phyloP scores from a whole-genome alignment of 768 basidiomycete genomes.

The Exidia glandulosa region DNA sequence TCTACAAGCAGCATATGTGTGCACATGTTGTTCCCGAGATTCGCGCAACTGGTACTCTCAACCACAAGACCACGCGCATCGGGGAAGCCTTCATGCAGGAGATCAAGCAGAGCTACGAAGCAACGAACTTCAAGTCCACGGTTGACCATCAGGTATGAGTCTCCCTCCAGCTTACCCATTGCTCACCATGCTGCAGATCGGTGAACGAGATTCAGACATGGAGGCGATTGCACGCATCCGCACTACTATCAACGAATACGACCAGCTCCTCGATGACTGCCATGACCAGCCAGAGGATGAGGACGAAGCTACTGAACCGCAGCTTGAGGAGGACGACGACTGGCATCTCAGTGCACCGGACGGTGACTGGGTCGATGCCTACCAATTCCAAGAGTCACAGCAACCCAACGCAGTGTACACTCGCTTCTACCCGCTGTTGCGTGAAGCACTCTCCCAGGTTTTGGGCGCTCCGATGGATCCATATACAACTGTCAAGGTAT shows the following conservation, averaged over 20 bases:
- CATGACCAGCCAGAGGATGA: background rate
- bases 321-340: background rate
- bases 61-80: slow-evolving; percentile 18
- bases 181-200: background rate
- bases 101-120: slow-evolving; percentile 15
- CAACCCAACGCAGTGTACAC: background rate
- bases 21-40: slow-evolving; percentile 18
- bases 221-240: slow-evolving; percentile 15
- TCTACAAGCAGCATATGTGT: slow-evolving; percentile 19
- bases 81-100: slow-evolving; percentile 24
- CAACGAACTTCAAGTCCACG: slow-evolving; percentile 20
- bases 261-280: slow-evolving; percentile 1
- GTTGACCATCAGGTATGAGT: slow-evolving; percentile 19
- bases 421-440: background rate
- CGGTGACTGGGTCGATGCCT: too few relatives aligned
- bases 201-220: background rate
- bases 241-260: slow-evolving; percentile 15
- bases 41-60: slow-evolving; percentile 16
- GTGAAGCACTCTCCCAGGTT: slow-evolving; percentile 9
- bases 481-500: too few relatives aligned
- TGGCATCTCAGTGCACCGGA: too few relatives aligned
- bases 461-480: too few relatives aligned
- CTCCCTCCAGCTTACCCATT: background rate
- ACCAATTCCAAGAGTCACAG: background rate
- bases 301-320: background rate